Conservation (phyloP, 2,329 filamentous ascomycete species). For the Diaporthe batatas region DNA sequence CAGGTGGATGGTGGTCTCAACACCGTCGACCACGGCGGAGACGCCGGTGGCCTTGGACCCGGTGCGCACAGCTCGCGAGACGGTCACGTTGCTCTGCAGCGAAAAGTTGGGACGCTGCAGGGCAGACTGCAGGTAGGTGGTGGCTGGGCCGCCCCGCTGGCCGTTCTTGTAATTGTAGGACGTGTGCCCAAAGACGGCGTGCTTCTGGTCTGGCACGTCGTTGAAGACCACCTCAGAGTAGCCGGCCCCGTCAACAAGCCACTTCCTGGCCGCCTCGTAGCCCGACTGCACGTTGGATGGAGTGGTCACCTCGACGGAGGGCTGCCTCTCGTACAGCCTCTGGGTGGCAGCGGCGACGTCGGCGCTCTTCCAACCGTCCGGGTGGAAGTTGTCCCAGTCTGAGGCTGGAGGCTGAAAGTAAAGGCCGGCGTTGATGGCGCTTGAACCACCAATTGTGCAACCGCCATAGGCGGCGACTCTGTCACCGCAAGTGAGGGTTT, state of each 20-base stretch:
- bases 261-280: constrained; percentile 66
- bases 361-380: constrained; percentile 75
- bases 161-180: constrained; percentile 77
- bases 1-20: constrained; percentile 50
- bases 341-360: constrained; percentile 72
- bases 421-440: constrained; percentile 67
- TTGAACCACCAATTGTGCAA: constrained; percentile 65
- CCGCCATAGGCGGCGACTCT: constrained; percentile 59
- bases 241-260: constrained; percentile 68
- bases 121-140: constrained; percentile 78
- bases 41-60: constrained; percentile 75
- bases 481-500: constrained; percentile 56
- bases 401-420: constrained; percentile 66
- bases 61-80: constrained; percentile 72
- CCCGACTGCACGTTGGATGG: constrained; percentile 72
- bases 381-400: constrained; percentile 79
- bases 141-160: constrained; percentile 77
- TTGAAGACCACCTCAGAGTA: constrained; percentile 73
- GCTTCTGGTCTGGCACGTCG: constrained; percentile 71
- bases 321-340: constrained; percentile 76
- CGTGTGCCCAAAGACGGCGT: constrained; percentile 73
- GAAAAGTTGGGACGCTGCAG: constrained; percentile 73
- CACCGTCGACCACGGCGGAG: constrained; percentile 58
- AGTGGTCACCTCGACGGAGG: constrained; percentile 75
- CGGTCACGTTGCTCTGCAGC: constrained; percentile 74